phyloP scores from a whole-genome alignment of 257 asterid genomes.

The Thymus mandschuricus region DNA sequence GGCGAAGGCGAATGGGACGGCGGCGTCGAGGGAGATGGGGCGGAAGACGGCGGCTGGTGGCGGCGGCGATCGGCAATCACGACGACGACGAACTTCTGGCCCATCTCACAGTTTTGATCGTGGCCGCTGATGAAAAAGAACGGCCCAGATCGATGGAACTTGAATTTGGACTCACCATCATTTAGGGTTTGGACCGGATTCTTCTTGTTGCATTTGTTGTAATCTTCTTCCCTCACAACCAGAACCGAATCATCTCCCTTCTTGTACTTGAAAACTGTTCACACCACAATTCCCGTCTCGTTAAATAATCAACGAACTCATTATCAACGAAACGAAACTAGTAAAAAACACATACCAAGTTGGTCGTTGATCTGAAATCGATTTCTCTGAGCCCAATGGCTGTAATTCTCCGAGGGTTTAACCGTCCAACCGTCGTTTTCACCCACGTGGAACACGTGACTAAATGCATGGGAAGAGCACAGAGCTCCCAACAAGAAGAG shows the following conservation, averaged over 20 bases:
- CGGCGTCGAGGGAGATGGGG: slow-evolving; percentile 6
- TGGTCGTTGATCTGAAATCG: slow-evolving; percentile 49
- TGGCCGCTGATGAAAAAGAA: slow-evolving; percentile 61
- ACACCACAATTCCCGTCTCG: background rate
- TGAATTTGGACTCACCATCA: slow-evolving; percentile 46
- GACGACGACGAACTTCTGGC: slow-evolving; percentile 41
- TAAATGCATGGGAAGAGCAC: slow-evolving; percentile 37
- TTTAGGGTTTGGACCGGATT: slow-evolving; percentile 35
- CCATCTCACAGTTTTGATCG: slow-evolving; percentile 52
- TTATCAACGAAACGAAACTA: background rate
- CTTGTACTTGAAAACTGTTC: slow-evolving; percentile 56
- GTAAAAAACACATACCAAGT: slow-evolving; percentile 22
- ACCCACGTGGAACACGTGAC: slow-evolving; percentile 43
- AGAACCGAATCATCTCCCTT: slow-evolving; percentile 51
- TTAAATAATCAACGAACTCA: no score
- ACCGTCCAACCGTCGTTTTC: slow-evolving; percentile 49
- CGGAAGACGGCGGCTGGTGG: background rate
- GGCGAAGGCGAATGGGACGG: background rate
- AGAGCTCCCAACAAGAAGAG: slow-evolving; percentile 33
- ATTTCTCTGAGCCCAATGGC: slow-evolving; percentile 41
- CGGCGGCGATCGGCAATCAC: slow-evolving; percentile 37
- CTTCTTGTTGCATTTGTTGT: slow-evolving; percentile 49
- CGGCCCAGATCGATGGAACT: slow-evolving; percentile 42
- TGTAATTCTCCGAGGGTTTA: slow-evolving; percentile 39
- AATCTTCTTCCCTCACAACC: slow-evolving; percentile 44